Evolutionary conservation across 176 grass and related monocot genomes (phyloP).

Genomic region (Oryza nivara): DNA sequence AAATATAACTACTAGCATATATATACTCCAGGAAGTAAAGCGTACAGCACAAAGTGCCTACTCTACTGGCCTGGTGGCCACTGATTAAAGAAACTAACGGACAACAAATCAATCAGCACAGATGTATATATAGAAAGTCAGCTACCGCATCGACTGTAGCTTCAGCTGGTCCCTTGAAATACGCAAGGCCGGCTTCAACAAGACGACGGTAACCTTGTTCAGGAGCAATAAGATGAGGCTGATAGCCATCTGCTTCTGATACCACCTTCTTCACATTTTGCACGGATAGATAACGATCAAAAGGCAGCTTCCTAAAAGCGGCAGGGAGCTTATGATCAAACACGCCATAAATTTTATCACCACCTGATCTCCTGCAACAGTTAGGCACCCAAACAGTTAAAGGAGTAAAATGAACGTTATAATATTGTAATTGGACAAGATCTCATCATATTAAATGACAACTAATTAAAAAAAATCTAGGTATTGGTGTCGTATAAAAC

Average conservation of each 20-base stretch:
- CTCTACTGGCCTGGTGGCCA: background rate
- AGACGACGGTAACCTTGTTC: constrained; percentile 75
- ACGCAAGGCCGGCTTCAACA: constrained; percentile 52
- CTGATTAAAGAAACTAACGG: background rate
- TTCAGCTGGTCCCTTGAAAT: constrained; percentile 71
- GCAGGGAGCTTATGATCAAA: constrained; percentile 69
- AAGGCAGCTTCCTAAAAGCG: constrained; percentile 64
- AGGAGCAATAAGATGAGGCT: constrained; percentile 80
- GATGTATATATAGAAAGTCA: constrained; percentile 2
- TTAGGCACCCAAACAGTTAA: constrained; percentile 32
- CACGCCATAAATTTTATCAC: constrained; percentile 66
- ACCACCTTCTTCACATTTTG: constrained; percentile 76
- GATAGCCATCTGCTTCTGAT: constrained; percentile 79
- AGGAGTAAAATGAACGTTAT: background rate
- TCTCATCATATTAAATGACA: background rate
- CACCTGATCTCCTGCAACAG: constrained; percentile 61
- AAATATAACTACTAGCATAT: background rate
- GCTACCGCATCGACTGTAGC: constrained; percentile 73
- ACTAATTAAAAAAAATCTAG: background rate
- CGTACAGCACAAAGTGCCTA: background rate
- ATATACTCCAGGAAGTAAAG: background rate
- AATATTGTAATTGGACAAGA: constrained; percentile 5
- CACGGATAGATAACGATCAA: constrained; percentile 60
- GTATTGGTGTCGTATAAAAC: background rate
- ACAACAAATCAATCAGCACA: background rate